Percentiles rank a stretch among this genome's conserved stretches.
phyloP scores from a whole-genome alignment of 176 grass and related monocot genomes.

The Musa acuminata region DNA sequence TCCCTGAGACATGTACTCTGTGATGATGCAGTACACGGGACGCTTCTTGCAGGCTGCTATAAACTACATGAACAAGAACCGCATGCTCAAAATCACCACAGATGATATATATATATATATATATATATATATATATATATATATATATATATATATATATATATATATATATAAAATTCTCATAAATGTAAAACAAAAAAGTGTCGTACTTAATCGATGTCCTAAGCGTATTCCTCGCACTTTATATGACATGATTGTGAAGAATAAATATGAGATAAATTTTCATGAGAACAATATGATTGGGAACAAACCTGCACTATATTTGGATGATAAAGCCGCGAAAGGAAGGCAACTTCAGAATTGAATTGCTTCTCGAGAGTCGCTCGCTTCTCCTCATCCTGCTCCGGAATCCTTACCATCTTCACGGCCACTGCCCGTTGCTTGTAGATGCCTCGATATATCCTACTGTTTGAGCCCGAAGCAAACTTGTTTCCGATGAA shows the following conservation, averaged over 20 bases:
- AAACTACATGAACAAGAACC: conserved; percentile 37
- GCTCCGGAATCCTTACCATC: conserved; percentile 96
- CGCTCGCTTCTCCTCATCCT: conserved; percentile 55
- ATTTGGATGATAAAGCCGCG: conserved; percentile 87
- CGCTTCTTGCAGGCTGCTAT: conserved; percentile 94
- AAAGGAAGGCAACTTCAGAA: conserved; percentile 89
- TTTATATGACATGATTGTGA: neutral
- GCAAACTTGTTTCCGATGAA: conserved; percentile 99
- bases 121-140: too few relatives aligned
- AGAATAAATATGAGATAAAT: neutral
- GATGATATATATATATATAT: neutral
- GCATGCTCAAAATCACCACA: neutral
- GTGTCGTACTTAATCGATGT: neutral
- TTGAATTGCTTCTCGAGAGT: conserved; percentile 85
- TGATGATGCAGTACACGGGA: conserved; percentile 96
- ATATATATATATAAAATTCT: too few relatives aligned
- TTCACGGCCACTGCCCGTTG: conserved; percentile 90
- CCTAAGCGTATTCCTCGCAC: neutral
- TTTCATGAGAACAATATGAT: too few relatives aligned
- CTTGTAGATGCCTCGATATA: conserved; percentile 91
- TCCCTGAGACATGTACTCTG: conserved; percentile 99
- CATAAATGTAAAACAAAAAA: neutral
- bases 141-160: too few relatives aligned
- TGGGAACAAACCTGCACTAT: conserved; percentile 56
- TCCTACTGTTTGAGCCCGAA: conserved; percentile 86